Evolutionary conservation across 176 grass and related monocot species (phyloP), one percentile per base, ranked within the genome.

Genomic region (Dactylis glomerata): DNA sequence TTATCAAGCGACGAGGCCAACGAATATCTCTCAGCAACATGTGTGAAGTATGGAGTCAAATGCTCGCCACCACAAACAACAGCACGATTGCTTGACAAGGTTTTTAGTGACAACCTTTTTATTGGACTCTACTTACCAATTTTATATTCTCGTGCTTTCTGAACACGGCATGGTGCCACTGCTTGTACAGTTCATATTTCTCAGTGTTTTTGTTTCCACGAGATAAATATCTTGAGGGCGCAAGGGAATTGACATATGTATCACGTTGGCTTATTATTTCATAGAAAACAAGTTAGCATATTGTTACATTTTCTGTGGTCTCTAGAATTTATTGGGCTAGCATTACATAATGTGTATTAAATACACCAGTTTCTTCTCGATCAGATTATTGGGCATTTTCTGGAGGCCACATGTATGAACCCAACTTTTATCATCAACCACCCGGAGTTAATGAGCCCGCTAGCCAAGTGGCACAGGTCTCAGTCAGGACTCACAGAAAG

Each of bases 391-490:
- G 94, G 91, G 33, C 87, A 94, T 76, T 97, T 94, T 76, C 49
- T 94, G 56, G 94, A 97, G 89, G 90, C 88, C 77, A 87, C 73
- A 6, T 97, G 92, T 8, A 81, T 90, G 45, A 94, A 97, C 38
- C 94, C 94, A 24, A 90, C 94, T 47, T 93, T 97, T 84, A 93
- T 97, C 68, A 92, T 90, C 16, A 93, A 97, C 36, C 91, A 97
- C 78, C 94, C 94, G 46, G 89, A 97, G 89, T 90, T 97, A 85
- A 97, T 93, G 94, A 93, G 94, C 73, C 94, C 94, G 69, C 83
- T 97, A 71, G 94, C 94, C 42, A 97, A 97, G 57, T 93, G 89
- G 85, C 94, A 97, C 59, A 93, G 91, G 58, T 85, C 76, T 22
- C 86, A 26, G 49, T 45, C 83, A 19, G 87, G 90, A 67, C 64